These are phyloP conservation scores for Cornus suecica DNA, from an alignment of 148 eudicot species.

Conservation along the genomic window DNA sequence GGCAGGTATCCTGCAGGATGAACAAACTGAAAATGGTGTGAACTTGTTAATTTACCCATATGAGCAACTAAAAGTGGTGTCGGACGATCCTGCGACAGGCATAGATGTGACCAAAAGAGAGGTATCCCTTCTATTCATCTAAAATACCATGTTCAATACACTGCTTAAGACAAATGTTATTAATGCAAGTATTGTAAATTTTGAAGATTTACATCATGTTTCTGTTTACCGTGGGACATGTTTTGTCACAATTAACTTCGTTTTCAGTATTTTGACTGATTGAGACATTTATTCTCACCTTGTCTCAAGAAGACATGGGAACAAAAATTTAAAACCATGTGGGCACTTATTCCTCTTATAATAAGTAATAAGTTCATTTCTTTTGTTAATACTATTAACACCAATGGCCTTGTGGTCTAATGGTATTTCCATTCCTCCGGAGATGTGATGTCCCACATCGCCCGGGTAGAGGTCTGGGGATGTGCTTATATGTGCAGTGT, in stretches of 20 bases:
- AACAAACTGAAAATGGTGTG: constrained; percentile 7
- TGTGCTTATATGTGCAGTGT: too few relatives aligned
- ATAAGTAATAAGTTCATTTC: background rate
- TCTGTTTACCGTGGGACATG: background rate
- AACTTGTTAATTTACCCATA: constrained; percentile 32
- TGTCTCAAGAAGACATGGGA: background rate
- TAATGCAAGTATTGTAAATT: background rate
- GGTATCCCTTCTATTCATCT: constrained; percentile 24
- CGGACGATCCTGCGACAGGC: constrained; percentile 32
- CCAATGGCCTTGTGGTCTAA: too few relatives aligned
- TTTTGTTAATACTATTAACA: too few relatives aligned
- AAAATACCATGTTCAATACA: background rate
- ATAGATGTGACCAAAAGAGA: constrained; percentile 42
- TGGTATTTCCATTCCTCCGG: too few relatives aligned
- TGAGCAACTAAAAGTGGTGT: constrained; percentile 32
- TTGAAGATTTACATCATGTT: background rate
- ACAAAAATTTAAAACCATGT: background rate
- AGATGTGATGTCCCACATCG: too few relatives aligned
- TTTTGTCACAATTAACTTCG: background rate
- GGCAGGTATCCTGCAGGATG: background rate
- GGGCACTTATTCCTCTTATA: background rate
- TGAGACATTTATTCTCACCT: background rate
- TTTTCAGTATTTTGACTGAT: too few relatives aligned
- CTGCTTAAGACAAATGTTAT: background rate
- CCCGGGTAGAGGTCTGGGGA: too few relatives aligned